phyloP scores from a whole-genome alignment of 2,329 filamentous ascomycete genomes.

The Colletotrichum incanum region DNA sequence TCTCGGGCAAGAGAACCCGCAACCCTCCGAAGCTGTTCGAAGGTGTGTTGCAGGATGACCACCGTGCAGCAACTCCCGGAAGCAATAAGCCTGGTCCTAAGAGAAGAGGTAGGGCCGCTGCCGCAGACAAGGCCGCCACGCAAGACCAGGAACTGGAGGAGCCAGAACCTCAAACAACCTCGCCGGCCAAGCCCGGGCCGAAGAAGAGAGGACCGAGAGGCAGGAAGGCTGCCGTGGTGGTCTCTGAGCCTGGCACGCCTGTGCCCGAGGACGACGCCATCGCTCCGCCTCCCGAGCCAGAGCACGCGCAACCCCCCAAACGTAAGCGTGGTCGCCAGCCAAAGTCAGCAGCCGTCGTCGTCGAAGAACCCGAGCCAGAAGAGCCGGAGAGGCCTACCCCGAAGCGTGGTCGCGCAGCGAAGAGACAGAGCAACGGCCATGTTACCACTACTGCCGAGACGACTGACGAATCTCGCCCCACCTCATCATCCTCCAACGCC shows the following conservation, averaged over 20 bases:
- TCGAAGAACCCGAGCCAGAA: constrained; percentile 24
- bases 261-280: constrained; percentile 33
- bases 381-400: constrained; percentile 26
- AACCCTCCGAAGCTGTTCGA: constrained; percentile 68
- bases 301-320: constrained; percentile 32
- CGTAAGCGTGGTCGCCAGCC: constrained; percentile 42
- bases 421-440: constrained; percentile 39
- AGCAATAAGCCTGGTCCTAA: constrained; percentile 40
- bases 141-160: constrained; percentile 34
- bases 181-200: constrained; percentile 32
- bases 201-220: constrained; percentile 36
- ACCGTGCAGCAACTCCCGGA: constrained; percentile 67
- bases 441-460: constrained; percentile 35
- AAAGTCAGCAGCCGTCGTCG: constrained; percentile 27
- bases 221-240: constrained; percentile 29
- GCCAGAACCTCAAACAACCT: constrained; percentile 26
- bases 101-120: constrained; percentile 50
- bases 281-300: constrained; percentile 34
- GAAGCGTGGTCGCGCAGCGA: constrained; percentile 38
- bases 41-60: constrained; percentile 65
- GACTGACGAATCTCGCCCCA: constrained; percentile 66
- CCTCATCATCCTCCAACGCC: constrained; percentile 68
- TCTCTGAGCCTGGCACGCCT: constrained; percentile 40
- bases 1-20: constrained; percentile 68
- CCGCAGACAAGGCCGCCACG: constrained; percentile 17